phyloP scores from a whole-genome alignment of 176 grass and related monocot genomes.

The Cocos nucifera region DNA sequence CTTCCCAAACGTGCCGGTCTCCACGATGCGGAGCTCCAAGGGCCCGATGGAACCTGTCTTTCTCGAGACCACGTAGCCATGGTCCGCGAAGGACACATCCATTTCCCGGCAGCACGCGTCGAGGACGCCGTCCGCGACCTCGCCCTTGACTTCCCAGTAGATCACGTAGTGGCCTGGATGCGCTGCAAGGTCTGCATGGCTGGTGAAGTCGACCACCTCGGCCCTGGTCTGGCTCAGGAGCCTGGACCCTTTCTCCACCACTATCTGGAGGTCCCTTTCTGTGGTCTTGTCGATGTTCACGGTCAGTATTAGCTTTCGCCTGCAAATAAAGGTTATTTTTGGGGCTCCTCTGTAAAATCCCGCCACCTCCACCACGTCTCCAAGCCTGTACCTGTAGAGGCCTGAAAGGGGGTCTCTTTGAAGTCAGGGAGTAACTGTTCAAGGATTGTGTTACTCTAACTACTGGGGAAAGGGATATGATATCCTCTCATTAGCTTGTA shows the following conservation, averaged over 20 bases:
- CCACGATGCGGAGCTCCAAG: constrained; percentile 58
- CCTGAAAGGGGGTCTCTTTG: constrained; percentile 17
- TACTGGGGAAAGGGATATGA: too few species aligned
- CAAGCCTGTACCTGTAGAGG: constrained; percentile 57
- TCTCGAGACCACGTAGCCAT: constrained; percentile 50
- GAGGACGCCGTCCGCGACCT: constrained; percentile 26
- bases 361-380: constrained; percentile 56
- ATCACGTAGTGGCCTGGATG: constrained; percentile 67
- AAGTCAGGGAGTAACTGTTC: too few species aligned
- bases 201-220: constrained; percentile 71
- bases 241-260: constrained; percentile 31
- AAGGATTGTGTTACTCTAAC: too few species aligned
- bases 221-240: constrained; percentile 30
- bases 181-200: constrained; percentile 34
- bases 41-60: constrained; percentile 42
- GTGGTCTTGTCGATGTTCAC: constrained; percentile 69
- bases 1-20: constrained; percentile 42
- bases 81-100: constrained; percentile 49
- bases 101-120: constrained; percentile 57
- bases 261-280: constrained; percentile 62
- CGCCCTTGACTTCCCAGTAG: constrained; percentile 51
- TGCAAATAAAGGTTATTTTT: constrained; percentile 45
- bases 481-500: too few species aligned
- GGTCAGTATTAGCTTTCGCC: constrained; percentile 61
- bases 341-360: constrained; percentile 66